Conservation (phyloP, 352 stramenopile genomes). For the Stramenopiles sp. region DNA sequence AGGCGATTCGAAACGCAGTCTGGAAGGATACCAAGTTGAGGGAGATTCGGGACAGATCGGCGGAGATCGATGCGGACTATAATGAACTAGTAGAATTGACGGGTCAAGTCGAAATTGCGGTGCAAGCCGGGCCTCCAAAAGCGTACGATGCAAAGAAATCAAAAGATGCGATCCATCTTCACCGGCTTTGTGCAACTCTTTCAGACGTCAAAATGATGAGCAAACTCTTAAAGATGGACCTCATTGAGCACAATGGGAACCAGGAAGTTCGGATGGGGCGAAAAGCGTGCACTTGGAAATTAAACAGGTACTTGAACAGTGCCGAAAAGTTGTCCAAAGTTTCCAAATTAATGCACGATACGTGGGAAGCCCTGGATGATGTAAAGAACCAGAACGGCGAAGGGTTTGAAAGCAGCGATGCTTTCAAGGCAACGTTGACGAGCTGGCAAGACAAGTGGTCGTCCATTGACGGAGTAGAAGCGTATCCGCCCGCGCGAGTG, state of each 20-base stretch:
- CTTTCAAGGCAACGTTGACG: too few species aligned
- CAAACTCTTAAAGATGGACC: neutral
- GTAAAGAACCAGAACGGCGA: neutral
- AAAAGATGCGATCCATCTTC: conserved; percentile 2
- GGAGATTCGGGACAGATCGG: neutral
- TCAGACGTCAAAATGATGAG: conserved; percentile 9
- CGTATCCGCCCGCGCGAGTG: too few species aligned
- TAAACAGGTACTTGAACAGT: conserved; percentile 3
- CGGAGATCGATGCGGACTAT: neutral
- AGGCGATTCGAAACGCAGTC: conserved; percentile 9
- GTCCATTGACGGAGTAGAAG: too few species aligned
- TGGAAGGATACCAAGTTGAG: neutral
- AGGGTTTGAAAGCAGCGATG: neutral
- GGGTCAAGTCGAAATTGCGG: neutral
- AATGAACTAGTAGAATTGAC: neutral
- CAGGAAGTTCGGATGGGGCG: neutral
- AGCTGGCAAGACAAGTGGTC: too few species aligned
- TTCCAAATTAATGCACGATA: conserved; percentile 2
- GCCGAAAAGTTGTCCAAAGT: neutral
- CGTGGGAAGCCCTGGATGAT: neutral
- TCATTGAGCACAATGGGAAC: neutral
- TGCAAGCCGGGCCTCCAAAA: neutral
- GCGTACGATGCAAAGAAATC: neutral
- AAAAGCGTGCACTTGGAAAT: neutral
- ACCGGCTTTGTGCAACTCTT: neutral